Evolutionary conservation across 345 rosid genomes (phyloP), one percentile per base, ranked within the genome.

Genomic region (Sisymbrium altissimum): DNA sequence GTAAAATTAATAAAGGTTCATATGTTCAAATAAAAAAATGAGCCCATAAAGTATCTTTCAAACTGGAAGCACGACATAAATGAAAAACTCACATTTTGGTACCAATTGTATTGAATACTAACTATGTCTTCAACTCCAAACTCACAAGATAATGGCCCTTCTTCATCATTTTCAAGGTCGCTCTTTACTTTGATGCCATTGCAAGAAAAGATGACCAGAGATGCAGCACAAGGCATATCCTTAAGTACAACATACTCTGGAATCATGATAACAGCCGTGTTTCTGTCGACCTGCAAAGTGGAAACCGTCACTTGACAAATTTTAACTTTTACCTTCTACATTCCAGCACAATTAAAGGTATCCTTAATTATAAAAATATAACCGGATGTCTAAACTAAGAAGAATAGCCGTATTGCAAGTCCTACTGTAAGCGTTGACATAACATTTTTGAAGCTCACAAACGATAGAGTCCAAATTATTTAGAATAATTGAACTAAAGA

Each of bases 121-220:
- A 92, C 65, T 57, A 95, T 87, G 78, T 91, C 97, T 71, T 87
- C 97, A 56, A 95, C 80, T 76, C 78, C 80, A 83, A 74, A 83
- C 67, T 87, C 93, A 60, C 83, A 71, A 64, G 67, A 79, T 49
- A 79, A 80, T 53, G 76, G 50, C 63, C 68, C 86, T 64, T 73
- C 81, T 45, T 79, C 80, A 65, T 72, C 81, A 79, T 66, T 14
- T 13, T 71, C 33, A 52, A 61, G 66, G 68, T 72, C 68, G 68
- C 86, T 81, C 78, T 82, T 77, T 12, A 89, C 69, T 81, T 72
- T 84, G 69, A 94, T 68, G 54, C 89, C 83, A 76, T 46, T 58
- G 62, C 75, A 48, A 30, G 93, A 91, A 80, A 94, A 91, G 1
- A 76, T 74, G 15, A 91, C 85, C 35, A 75, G 19, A 63, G 86